Evolutionary conservation across 2,329 filamentous ascomycete genomes (phyloP).

Genomic region (Fusarium sp.): DNA sequence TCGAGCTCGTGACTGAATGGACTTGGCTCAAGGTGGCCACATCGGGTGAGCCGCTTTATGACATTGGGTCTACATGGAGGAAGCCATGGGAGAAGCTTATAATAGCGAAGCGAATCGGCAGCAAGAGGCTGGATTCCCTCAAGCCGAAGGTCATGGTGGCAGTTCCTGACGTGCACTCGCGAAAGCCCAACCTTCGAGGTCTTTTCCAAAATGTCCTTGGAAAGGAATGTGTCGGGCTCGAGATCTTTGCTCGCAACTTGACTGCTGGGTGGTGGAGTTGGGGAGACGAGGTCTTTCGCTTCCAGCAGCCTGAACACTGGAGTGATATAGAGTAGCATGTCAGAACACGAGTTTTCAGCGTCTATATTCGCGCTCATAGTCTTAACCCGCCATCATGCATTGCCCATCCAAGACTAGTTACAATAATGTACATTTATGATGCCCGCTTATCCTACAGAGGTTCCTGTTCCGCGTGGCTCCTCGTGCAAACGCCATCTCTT

Average conservation of each 20-base stretch:
- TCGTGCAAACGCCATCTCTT: conserved; percentile 30
- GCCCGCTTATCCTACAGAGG: conserved; percentile 44
- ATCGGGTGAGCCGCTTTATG: conserved; percentile 69
- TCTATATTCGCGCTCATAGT: conserved; percentile 39
- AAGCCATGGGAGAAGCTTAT: conserved; percentile 81
- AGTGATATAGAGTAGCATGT: conserved; percentile 20
- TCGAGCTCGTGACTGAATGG: conserved; percentile 75
- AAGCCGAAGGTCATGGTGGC: conserved; percentile 68
- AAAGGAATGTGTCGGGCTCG: conserved; percentile 66
- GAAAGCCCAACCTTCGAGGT: conserved; percentile 76
- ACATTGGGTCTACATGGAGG: conserved; percentile 69
- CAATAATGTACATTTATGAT: conserved; percentile 48
- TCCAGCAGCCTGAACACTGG: conserved; percentile 69
- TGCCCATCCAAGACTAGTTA: conserved; percentile 40
- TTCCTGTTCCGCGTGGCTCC: conserved; percentile 12
- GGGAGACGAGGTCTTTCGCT: conserved; percentile 78
- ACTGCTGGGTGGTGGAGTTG: conserved; percentile 81
- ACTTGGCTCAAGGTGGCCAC: conserved; percentile 79
- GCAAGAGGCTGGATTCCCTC: conserved; percentile 36
- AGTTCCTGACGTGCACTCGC: conserved; percentile 79
- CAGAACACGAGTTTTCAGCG: conserved; percentile 34
- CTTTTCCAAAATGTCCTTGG: conserved; percentile 67
- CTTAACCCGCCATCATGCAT: conserved; percentile 36
- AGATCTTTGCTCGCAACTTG: conserved; percentile 79
- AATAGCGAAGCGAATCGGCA: conserved; percentile 60